Conservation (phyloP, 1,284 basidiomycete species). For the Thelephora terrestris region DNA sequence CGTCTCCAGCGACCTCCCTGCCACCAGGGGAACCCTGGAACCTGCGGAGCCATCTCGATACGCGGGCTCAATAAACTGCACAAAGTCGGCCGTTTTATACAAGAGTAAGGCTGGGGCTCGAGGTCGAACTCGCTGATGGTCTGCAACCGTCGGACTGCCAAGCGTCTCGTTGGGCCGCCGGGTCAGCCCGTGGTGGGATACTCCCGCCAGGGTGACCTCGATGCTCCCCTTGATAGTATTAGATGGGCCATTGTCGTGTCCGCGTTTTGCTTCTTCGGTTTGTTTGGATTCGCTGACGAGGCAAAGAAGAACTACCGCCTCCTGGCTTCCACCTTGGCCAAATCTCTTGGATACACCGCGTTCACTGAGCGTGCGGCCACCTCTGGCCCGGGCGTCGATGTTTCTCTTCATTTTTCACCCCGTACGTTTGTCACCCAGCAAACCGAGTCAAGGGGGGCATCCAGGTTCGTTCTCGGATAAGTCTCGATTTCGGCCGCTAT, state of each 20-base stretch:
- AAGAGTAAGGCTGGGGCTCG: too few species aligned
- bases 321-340: conserved; percentile 33
- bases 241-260: conserved; percentile 16
- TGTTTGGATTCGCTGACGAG: conserved; percentile 64
- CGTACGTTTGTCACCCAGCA: not conserved
- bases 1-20: too few species aligned
- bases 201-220: too few species aligned
- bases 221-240: too few species aligned
- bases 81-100: too few species aligned
- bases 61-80: too few species aligned
- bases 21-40: too few species aligned
- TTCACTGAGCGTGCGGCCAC: conserved; percentile 15
- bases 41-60: too few species aligned
- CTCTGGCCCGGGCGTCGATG: conserved; percentile 28
- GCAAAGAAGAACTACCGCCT: conserved; percentile 46
- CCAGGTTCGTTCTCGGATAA: conserved; percentile 23
- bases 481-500: conserved; percentile 22
- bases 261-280: conserved; percentile 43
- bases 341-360: conserved; percentile 23
- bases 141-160: too few species aligned
- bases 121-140: too few species aligned
- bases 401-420: not conserved
- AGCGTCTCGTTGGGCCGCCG: too few species aligned
- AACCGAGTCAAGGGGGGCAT: conserved; percentile 7
- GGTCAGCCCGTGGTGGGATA: too few species aligned